phyloP scores from a whole-genome alignment of 148 eudicot genomes.

The Persicaria maculosa region DNA sequence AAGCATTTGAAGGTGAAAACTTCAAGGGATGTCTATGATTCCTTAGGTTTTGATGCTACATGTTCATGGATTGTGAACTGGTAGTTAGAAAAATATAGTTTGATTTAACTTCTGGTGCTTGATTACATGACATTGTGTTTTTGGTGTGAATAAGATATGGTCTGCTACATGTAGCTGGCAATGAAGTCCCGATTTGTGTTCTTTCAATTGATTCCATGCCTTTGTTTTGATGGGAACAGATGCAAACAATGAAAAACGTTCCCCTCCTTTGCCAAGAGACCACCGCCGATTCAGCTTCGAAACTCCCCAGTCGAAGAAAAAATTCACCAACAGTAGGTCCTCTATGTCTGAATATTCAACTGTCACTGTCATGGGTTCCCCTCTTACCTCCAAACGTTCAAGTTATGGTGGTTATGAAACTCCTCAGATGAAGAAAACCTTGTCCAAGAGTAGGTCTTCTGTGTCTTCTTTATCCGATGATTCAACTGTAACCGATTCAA shows the following conservation, averaged over 20 bases:
- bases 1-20: neutral
- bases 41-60: neutral
- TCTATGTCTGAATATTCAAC: constrained; percentile 22
- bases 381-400: constrained; percentile 20
- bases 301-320: constrained; percentile 44
- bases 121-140: too few relatives aligned
- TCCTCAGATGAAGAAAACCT: constrained; percentile 38
- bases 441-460: constrained; percentile 33
- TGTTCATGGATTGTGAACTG: neutral
- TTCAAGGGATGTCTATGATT: neutral
- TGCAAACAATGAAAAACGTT: constrained; percentile 21
- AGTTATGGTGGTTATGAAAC: constrained; percentile 25
- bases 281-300: constrained; percentile 24
- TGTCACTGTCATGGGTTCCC: constrained; percentile 9
- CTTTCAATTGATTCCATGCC: neutral
- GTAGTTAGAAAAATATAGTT: neutral
- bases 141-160: too few relatives aligned
- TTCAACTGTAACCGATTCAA: constrained; percentile 27
- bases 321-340: constrained; percentile 24
- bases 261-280: constrained; percentile 40
- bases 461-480: constrained; percentile 40
- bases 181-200: neutral
- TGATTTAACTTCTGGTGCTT: neutral
- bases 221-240: constrained; percentile 29
- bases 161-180: too few relatives aligned